A percentile compares a stretch with the other conserved stretches of the same genome.
These are phyloP conservation scores for Phaffomyces thermotolerans DNA, from an alignment of 805 yeast genomes.

Conservation along the genomic window DNA sequence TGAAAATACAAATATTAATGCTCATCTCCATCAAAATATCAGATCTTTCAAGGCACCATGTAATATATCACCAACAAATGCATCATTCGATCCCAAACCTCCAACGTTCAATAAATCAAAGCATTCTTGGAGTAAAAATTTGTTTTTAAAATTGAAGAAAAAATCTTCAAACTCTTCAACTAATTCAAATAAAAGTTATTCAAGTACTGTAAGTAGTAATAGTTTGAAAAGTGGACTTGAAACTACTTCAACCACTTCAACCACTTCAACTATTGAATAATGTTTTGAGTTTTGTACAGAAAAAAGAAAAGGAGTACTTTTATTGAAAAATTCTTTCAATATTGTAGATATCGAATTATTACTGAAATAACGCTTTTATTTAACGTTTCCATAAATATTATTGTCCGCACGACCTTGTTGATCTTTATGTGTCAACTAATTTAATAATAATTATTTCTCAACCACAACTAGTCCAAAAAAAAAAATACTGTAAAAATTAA, in stretches of 20 bases:
- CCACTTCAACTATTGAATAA: no score
- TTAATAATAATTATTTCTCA: no score
- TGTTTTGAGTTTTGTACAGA: no score
- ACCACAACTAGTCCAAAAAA: no score
- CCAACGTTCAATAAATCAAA: conserved; percentile 2
- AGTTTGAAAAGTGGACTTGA: background rate
- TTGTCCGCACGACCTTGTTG: no score
- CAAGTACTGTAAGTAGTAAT: background rate
- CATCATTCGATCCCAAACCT: conserved; percentile 12
- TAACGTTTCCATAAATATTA: no score
- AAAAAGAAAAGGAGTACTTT: no score
- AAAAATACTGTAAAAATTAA: no score
- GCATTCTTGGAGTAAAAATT: conserved; percentile 7
- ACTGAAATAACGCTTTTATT: no score
- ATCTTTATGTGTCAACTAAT: no score
- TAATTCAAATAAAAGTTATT: background rate
- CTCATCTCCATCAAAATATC: conserved; percentile 1
- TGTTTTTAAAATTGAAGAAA: conserved; percentile 8
- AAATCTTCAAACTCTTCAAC: background rate
- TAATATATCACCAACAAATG: conserved; percentile 10
- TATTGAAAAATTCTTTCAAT: no score
- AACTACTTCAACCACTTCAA: background rate
- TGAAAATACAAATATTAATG: background rate
- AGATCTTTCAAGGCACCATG: conserved; percentile 14
- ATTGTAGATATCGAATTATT: no score